phyloP scores from a whole-genome alignment of 1,139 yeast species.

The Protomyces inundatus region DNA sequence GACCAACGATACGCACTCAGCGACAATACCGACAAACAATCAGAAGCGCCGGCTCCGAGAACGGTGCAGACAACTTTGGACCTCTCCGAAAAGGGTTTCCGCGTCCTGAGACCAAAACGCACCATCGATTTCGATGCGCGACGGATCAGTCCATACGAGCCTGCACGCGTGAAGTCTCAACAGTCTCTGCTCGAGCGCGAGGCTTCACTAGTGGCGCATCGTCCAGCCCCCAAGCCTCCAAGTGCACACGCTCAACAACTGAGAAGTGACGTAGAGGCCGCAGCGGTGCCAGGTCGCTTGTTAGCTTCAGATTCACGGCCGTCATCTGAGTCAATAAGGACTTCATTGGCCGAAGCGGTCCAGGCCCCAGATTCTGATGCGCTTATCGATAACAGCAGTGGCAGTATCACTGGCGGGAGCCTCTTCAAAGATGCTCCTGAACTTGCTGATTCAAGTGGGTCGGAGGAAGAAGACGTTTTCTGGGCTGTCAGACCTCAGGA shows the following conservation, averaged over 20 bases:
- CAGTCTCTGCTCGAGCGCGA: neutral
- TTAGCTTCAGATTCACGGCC: too few relatives aligned
- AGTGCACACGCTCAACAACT: too few relatives aligned
- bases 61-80: neutral
- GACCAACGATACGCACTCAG: neutral
- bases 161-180: neutral
- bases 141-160: conserved; percentile 65
- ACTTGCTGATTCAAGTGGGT: conserved; percentile 39
- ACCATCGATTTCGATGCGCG: conserved; percentile 81
- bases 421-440: conserved; percentile 61
- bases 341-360: neutral
- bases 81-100: conserved; percentile 2
- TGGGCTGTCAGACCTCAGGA: conserved; percentile 53
- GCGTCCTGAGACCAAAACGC: conserved; percentile 32
- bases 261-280: too few relatives aligned
- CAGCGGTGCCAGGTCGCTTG: too few relatives aligned
- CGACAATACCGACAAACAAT: neutral
- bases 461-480: conserved; percentile 49
- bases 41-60: neutral
- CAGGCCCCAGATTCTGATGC: neutral
- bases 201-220: conserved; percentile 9
- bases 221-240: conserved; percentile 23
- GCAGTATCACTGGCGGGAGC: conserved; percentile 29
- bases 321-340: conserved; percentile 28
- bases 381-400: too few relatives aligned